Percentiles rank a stretch among this genome's conserved stretches.
These are phyloP conservation scores for Metschnikowia noctiluminum DNA, from an alignment of 805 yeast genomes.

Conservation along the genomic window DNA sequence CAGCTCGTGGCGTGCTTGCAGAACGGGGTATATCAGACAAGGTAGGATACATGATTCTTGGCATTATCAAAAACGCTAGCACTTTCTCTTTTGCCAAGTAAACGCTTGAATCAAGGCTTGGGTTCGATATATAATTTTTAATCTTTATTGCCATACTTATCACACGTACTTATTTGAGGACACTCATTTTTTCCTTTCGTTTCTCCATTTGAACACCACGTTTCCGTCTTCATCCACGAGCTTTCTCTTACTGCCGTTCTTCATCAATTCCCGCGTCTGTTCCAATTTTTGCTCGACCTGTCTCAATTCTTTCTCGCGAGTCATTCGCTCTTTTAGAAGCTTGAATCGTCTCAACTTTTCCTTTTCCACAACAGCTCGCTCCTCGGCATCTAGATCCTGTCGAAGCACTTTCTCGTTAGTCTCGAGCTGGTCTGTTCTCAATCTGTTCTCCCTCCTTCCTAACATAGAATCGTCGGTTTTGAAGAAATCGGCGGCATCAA, in stretches of 20 bases:
- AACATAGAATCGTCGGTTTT: constrained; percentile 66
- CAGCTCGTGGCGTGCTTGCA: neutral
- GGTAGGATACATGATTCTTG: too few species aligned
- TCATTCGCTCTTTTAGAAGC: constrained; percentile 59
- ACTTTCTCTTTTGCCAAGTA: too few species aligned
- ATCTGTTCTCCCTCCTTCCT: constrained; percentile 65
- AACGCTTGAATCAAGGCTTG: too few species aligned
- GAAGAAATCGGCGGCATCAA: constrained; percentile 64
- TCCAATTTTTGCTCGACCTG: constrained; percentile 72
- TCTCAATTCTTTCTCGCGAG: constrained; percentile 64
- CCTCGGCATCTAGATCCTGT: constrained; percentile 31
- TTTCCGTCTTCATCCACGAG: constrained; percentile 63
- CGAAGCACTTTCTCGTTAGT: constrained; percentile 30
- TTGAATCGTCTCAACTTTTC: constrained; percentile 62
- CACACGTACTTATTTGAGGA: too few species aligned
- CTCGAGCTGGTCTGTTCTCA: constrained; percentile 58
- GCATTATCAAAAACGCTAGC: too few species aligned
- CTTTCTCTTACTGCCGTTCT: constrained; percentile 83
- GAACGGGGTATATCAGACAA: too few species aligned
- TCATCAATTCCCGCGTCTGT: constrained; percentile 81
- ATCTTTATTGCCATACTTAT: too few species aligned
- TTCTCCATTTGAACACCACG: constrained; percentile 79
- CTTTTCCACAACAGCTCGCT: constrained; percentile 37
- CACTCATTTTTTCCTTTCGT: constrained; percentile 56
- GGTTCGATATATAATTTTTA: too few species aligned